A percentile compares a stretch with the other conserved stretches of the same genome.
phyloP scores from a whole-genome alignment of 805 yeast species.

The Metschnikowia gelsemii region DNA sequence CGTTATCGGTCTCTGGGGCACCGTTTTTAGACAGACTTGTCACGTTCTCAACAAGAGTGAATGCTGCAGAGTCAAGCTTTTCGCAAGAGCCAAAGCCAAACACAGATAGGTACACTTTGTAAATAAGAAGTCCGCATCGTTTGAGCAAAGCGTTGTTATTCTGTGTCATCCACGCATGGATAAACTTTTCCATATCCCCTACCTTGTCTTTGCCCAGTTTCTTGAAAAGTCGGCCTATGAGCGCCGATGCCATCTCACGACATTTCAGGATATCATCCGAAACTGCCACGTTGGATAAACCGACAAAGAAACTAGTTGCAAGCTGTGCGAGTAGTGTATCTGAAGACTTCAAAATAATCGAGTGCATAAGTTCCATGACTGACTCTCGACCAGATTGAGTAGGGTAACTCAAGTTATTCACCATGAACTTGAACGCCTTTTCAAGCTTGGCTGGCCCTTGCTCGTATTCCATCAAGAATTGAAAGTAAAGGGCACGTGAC shows the following conservation, averaged over 20 bases:
- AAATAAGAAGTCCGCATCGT: conserved; percentile 73
- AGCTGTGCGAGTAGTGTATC: conserved; percentile 56
- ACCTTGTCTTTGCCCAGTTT: conserved; percentile 42
- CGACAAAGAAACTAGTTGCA: conserved; percentile 77
- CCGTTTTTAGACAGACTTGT: conserved; percentile 35
- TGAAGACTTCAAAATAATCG: conserved; percentile 65
- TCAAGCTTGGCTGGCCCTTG: conserved; percentile 85
- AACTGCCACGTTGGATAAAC: conserved; percentile 71
- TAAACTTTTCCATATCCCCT: conserved; percentile 38
- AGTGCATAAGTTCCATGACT: conserved; percentile 80
- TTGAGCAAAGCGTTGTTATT: conserved; percentile 50
- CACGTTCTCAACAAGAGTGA: conserved; percentile 25
- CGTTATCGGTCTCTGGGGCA: conserved; percentile 32
- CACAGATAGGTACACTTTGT: conserved; percentile 57
- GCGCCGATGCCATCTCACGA: conserved; percentile 74
- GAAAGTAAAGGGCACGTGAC: conserved; percentile 78
- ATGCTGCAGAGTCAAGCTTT: conserved; percentile 41
- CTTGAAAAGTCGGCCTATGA: conserved; percentile 55
- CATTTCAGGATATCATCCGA: conserved; percentile 78
- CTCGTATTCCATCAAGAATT: conserved; percentile 89
- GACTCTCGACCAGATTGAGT: conserved; percentile 85
- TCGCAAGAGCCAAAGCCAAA: conserved; percentile 42
- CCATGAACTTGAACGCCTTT: conserved; percentile 76
- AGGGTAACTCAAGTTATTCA: conserved; percentile 78
- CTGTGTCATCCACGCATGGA: conserved; percentile 63